These are phyloP conservation scores for Phytophthora macrochlamydospora DNA, from an alignment of 352 stramenopile genomes.

Conservation along the genomic window DNA sequence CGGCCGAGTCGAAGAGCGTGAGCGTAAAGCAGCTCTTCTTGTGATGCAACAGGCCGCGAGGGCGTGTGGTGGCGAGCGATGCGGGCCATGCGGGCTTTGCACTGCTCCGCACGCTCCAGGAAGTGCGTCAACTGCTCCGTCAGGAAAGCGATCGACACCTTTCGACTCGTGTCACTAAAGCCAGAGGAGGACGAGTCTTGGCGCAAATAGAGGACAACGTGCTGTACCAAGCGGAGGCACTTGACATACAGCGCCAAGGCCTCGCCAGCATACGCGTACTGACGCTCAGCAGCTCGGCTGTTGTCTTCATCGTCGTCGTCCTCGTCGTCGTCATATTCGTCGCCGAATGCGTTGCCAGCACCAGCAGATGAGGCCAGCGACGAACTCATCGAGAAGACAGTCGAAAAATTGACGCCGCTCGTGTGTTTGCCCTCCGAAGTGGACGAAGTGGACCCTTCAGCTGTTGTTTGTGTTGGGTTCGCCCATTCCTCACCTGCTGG, in stretches of 20 bases:
- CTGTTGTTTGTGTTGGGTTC: slow-evolving; percentile 14
- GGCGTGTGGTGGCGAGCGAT: slow-evolving; percentile 14
- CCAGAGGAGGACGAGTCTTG: slow-evolving; percentile 35
- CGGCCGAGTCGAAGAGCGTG: slow-evolving; percentile 68
- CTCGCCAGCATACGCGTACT: slow-evolving; percentile 67
- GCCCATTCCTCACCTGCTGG: slow-evolving; percentile 16
- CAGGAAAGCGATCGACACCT: slow-evolving; percentile 64
- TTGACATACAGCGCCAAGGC: slow-evolving; percentile 72
- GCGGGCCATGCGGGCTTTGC: slow-evolving; percentile 54
- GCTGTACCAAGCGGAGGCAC: slow-evolving; percentile 69
- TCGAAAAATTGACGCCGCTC: slow-evolving; percentile 51
- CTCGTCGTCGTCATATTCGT: slow-evolving; percentile 28
- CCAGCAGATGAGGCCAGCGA: slow-evolving; percentile 51
- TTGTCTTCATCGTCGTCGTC: slow-evolving; percentile 38
- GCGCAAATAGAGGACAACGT: slow-evolving; percentile 65
- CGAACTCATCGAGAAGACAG: slow-evolving; percentile 62
- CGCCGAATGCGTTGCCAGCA: slow-evolving; percentile 32
- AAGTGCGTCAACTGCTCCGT: slow-evolving; percentile 68
- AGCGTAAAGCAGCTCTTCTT: slow-evolving; percentile 67
- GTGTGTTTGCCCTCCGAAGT: slow-evolving; percentile 28
- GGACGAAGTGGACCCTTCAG: slow-evolving; percentile 17
- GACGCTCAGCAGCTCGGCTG: slow-evolving; percentile 40
- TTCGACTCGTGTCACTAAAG: slow-evolving; percentile 58
- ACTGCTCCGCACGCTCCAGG: slow-evolving; percentile 68
- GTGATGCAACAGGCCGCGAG: slow-evolving; percentile 36